These are phyloP conservation scores for Triticum dicoccoides DNA, from an alignment of 176 grass and related monocot genomes.

Conservation along the genomic window DNA sequence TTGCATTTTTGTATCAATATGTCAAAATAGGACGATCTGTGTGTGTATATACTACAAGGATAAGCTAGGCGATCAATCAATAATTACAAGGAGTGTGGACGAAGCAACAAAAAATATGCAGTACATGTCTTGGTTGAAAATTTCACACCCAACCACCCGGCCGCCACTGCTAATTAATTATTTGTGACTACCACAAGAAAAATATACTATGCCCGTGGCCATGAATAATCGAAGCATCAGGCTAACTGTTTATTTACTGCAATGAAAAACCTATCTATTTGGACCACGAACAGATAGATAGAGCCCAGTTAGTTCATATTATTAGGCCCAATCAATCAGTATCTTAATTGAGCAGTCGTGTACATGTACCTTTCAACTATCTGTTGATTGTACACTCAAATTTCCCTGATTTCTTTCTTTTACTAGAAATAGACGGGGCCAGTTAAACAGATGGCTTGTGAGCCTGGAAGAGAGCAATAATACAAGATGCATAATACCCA, in stretches of 20 bases:
- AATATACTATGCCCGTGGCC: not conserved
- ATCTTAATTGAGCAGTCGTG: not conserved
- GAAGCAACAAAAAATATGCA: not conserved
- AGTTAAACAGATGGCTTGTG: no score
- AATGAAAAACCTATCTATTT: not conserved
- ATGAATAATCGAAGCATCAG: not conserved
- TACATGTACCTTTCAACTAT: not conserved
- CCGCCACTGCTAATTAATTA: not conserved
- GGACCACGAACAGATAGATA: not conserved
- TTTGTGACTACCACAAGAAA: slow-evolving; percentile 1
- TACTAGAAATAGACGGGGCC: not conserved
- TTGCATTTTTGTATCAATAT: slow-evolving; percentile 22
- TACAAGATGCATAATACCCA: no score
- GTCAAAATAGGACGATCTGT: not conserved
- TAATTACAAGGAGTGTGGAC: not conserved
- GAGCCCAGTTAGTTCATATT: not conserved
- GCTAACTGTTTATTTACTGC: not conserved
- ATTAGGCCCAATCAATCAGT: not conserved
- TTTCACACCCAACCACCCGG: not conserved
- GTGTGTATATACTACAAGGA: not conserved
- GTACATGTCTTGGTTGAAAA: not conserved
- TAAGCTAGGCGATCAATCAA: slow-evolving; percentile 1
- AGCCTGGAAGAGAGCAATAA: no score
- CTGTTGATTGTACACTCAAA: not conserved
- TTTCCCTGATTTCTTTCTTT: not conserved